phyloP scores from a whole-genome alignment of 106 monocot species.

The Alisma plantagoaquatica region DNA sequence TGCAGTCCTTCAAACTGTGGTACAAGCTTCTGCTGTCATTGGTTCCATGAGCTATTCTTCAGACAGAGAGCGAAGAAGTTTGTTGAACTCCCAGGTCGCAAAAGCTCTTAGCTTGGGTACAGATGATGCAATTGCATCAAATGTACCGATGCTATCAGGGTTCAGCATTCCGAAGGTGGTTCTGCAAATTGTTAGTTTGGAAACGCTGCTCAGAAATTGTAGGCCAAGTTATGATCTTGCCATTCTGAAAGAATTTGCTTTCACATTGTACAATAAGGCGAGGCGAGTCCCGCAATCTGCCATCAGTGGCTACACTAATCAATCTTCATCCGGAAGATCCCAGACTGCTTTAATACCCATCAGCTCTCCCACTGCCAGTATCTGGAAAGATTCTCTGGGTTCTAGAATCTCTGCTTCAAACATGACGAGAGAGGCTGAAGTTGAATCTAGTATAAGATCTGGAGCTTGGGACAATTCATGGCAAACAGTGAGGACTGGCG shows the following conservation, averaged over 20 bases:
- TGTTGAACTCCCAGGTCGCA: conserved; percentile 57
- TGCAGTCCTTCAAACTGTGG: conserved; percentile 61
- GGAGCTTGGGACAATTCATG: conserved; percentile 80
- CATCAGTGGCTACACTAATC: conserved; percentile 33
- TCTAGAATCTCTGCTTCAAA: conserved; percentile 48
- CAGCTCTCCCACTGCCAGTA: conserved; percentile 44
- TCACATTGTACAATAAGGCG: conserved; percentile 92
- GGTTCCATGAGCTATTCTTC: conserved; percentile 47
- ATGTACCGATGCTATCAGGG: conserved; percentile 69
- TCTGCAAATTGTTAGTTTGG: conserved; percentile 77
- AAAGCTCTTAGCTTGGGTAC: conserved; percentile 47
- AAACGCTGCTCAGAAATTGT: conserved; percentile 52
- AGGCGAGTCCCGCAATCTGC: conserved; percentile 47
- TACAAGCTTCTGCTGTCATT: conserved; percentile 58
- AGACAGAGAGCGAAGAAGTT: conserved; percentile 58
- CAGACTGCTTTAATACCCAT: conserved; percentile 64
- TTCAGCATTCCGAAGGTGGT: conserved; percentile 80
- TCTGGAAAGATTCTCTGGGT: conserved; percentile 81
- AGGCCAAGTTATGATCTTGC: conserved; percentile 55
- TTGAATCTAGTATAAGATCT: conserved; percentile 51
- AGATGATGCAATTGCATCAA: conserved; percentile 71
- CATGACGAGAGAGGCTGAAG: conserved; percentile 58
- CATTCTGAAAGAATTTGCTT: conserved; percentile 78
- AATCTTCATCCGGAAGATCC: conserved; percentile 35
- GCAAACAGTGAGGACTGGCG: conserved; percentile 44